phyloP scores from a whole-genome alignment of 1,284 basidiomycete genomes.

The Rhodotorula sp. region DNA sequence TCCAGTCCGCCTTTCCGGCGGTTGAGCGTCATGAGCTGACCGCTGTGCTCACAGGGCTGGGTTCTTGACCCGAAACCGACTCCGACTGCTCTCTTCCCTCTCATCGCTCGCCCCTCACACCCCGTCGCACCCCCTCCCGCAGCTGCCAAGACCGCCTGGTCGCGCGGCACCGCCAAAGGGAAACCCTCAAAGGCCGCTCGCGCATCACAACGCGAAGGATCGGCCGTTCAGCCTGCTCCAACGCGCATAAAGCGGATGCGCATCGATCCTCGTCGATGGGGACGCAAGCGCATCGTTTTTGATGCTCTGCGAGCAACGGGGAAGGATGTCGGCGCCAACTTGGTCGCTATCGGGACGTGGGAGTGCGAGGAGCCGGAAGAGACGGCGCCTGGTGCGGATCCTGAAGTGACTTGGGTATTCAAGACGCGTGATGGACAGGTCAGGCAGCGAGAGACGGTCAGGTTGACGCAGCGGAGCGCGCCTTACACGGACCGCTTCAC shows the following conservation, averaged over 20 bases:
- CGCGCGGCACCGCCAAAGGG: constrained; percentile 23
- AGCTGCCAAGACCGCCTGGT: constrained; percentile 33
- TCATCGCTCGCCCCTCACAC: constrained; percentile 36
- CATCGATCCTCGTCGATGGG: constrained; percentile 37
- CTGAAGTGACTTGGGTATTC: constrained; percentile 34
- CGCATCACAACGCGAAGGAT: constrained; percentile 5
- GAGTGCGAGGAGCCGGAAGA: constrained; percentile 27
- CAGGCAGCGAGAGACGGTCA: constrained; percentile 26
- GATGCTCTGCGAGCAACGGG: neutral
- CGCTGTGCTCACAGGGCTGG: constrained; percentile 26
- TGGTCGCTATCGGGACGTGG: constrained; percentile 28
- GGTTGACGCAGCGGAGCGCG: constrained; percentile 14
- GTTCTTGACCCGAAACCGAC: constrained; percentile 29
- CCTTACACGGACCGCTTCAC: constrained; percentile 35
- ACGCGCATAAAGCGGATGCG: constrained; percentile 26
- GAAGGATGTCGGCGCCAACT: neutral
- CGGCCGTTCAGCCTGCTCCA: neutral
- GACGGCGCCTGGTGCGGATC: neutral
- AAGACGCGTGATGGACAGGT: constrained; percentile 25
- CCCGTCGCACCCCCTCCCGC: constrained; percentile 20
- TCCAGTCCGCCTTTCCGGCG: neutral
- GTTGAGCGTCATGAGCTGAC: neutral
- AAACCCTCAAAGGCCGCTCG: constrained; percentile 29
- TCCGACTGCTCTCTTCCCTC: constrained; percentile 30
- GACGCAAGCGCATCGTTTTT: constrained; percentile 27